A percentile compares a stretch with the other conserved stretches of the same genome.
Conservation (phyloP, 2,329 filamentous ascomycete species). For the Phialocephala subalpina region DNA sequence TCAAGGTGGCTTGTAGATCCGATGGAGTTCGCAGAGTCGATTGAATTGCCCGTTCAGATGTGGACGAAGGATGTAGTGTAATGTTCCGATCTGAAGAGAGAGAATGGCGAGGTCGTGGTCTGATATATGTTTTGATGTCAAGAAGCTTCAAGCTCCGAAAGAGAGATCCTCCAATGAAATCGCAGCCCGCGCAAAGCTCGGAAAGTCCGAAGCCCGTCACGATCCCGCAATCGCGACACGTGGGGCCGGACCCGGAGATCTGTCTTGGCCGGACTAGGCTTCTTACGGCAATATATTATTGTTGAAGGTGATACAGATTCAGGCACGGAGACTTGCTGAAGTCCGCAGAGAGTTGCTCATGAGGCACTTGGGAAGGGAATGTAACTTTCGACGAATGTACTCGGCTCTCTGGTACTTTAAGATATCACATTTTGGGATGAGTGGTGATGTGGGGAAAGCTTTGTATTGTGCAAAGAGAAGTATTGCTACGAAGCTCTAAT, state of each 20-base stretch:
- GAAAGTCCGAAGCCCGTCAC: conserved; percentile 1
- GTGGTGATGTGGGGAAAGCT: not conserved
- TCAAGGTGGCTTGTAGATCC: not conserved
- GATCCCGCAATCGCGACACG: conserved; percentile 1
- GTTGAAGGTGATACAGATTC: not conserved
- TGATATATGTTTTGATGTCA: not conserved
- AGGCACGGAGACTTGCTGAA: not conserved
- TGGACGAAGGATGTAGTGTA: not conserved
- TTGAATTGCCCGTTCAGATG: not conserved
- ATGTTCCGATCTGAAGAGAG: not conserved
- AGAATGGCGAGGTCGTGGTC: not conserved
- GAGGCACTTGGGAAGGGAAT: not conserved
- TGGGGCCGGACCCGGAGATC: conserved; percentile 9
- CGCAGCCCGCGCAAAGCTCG: not conserved
- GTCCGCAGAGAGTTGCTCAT: not conserved
- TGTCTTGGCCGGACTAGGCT: not conserved
- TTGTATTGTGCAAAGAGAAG: not conserved
- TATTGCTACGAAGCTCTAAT: too few relatives aligned
- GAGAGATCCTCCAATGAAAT: not conserved
- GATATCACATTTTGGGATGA: not conserved
- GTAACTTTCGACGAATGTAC: not conserved
- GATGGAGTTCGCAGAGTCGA: too few relatives aligned
- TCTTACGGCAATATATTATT: not conserved
- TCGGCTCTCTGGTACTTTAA: not conserved
- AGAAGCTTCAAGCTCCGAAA: not conserved